phyloP scores from a whole-genome alignment of 2,329 filamentous ascomycete genomes.

The Dactylonectria macrodidyma region DNA sequence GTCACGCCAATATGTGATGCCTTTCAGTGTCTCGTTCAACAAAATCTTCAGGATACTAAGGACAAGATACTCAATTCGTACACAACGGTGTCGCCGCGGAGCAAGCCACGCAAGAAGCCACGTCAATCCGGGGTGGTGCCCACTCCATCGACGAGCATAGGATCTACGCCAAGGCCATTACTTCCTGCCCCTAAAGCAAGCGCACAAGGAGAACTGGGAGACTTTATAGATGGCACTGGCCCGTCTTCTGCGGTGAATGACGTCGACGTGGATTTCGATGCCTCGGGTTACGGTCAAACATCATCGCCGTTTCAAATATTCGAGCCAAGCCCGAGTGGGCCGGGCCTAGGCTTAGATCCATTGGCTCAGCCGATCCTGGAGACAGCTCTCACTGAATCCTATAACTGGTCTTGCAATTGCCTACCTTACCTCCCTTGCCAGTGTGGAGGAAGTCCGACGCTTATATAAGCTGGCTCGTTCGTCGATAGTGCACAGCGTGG shows the following conservation, averaged over 20 bases:
- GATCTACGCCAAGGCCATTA: not conserved
- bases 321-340: not conserved
- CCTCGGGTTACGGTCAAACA: not conserved
- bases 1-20: not conserved
- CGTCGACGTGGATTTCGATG: not conserved
- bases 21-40: not conserved
- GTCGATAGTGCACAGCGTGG: too few species aligned
- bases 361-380: not conserved
- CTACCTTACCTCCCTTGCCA: too few species aligned
- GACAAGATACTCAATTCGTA: not conserved
- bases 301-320: not conserved
- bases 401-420: too few species aligned
- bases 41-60: not conserved
- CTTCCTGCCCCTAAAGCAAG: not conserved
- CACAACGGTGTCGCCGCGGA: not conserved
- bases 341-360: not conserved
- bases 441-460: too few species aligned
- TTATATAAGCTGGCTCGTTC: too few species aligned
- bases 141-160: not conserved
- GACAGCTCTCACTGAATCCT: too few species aligned
- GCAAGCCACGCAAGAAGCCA: not conserved
- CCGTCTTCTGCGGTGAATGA: not conserved
- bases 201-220: not conserved
- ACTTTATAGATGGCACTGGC: not conserved
- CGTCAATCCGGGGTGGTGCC: not conserved